Base-by-base conservation (phyloP, 805 yeast species). In the Saccharomycopsis sp. region DNA sequence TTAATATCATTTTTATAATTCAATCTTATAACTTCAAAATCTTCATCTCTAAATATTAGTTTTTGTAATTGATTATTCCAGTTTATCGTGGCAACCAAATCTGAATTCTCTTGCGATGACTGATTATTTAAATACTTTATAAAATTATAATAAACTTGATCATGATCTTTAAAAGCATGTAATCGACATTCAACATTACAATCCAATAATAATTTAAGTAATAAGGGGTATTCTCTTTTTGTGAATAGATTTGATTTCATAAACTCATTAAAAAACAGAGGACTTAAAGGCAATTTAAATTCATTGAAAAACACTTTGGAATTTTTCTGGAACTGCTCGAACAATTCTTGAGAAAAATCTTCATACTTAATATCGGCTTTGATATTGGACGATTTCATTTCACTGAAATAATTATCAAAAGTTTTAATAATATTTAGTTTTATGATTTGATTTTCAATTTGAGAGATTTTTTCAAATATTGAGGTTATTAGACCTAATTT, bases 121-220 rank as follows among this genome's bases (percentile, higher is more conserved):
- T 29, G 21, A 19, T 26, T 38, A 14, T 36, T 36, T 26, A 42
- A 28, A 28, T 25, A 38, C 21, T 34, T 33, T 26, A 33, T 21
- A 21, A 42, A 27, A n/a, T n/a, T n/a, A n/a, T n/a, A n/a, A n/a
- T n/a, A n/a, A n/a, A n/a, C n/a, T n/a, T n/a, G n/a, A n/a, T 28
- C 21, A 6, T 17, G 28, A n/a, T 18, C 17, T 5, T 20, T 10
- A 13, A 38, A 12, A 18, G 31, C 38, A n/a, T n/a, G n/a, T n/a
- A n/a, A n/a, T n/a, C n/a, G n/a, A 14, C 36, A 30, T 8, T 18
- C 25, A 3, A 43, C 40, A 21, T 43, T 43, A 34, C 47, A 36
- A n/a, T 39, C 25, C 19, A 43, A 27, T 2, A 38, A 21, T 15
- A 29, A 31, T 20, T n/a, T 26, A 12, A 33, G 28, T 8, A 39